These are phyloP conservation scores for Fusarium xyrophilum DNA, from an alignment of 2,329 filamentous ascomycete species.

Conservation along the genomic window DNA sequence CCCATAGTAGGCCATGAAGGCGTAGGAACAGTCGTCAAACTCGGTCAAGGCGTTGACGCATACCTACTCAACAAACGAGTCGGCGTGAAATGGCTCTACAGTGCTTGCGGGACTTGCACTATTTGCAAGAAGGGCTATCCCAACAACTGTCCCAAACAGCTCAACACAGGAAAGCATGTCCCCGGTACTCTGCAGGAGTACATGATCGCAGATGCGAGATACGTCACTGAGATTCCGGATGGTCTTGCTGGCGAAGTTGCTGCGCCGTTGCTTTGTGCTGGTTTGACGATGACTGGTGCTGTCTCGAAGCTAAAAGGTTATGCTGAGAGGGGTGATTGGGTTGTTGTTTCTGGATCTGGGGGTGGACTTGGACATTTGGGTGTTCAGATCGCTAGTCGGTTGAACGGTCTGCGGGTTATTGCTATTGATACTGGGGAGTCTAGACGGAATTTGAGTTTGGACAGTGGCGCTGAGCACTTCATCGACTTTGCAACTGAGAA, in stretches of 20 bases:
- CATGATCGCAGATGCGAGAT: constrained; percentile 41
- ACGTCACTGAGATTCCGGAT: constrained; percentile 40
- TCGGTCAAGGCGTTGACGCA: constrained; percentile 40
- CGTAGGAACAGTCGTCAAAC: constrained; percentile 40
- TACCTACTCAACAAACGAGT: constrained; percentile 47
- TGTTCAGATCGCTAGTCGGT: constrained; percentile 41
- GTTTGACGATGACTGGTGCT: constrained; percentile 45
- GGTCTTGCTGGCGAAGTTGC: constrained; percentile 32
- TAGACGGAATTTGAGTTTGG: constrained; percentile 33
- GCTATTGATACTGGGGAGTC: constrained; percentile 41
- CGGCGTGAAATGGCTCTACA: constrained; percentile 55
- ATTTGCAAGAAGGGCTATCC: constrained; percentile 45
- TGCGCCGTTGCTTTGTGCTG: constrained; percentile 45
- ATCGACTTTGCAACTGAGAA: constrained; percentile 40
- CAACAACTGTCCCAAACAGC: constrained; percentile 51
- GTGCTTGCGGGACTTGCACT: constrained; percentile 49
- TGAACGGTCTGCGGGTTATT: constrained; percentile 37
- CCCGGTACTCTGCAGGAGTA: constrained; percentile 46
- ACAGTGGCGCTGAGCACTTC: constrained; percentile 39
- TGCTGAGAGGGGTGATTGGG: constrained; percentile 37
- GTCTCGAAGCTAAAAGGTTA: constrained; percentile 27
- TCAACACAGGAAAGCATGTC: constrained; percentile 51
- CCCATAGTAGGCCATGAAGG: constrained; percentile 45
- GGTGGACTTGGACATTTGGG: constrained; percentile 46
- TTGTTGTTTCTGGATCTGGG: constrained; percentile 44